These are phyloP conservation scores for Ottelia alismoides DNA, from an alignment of 106 monocot species.

Conservation along the genomic window DNA sequence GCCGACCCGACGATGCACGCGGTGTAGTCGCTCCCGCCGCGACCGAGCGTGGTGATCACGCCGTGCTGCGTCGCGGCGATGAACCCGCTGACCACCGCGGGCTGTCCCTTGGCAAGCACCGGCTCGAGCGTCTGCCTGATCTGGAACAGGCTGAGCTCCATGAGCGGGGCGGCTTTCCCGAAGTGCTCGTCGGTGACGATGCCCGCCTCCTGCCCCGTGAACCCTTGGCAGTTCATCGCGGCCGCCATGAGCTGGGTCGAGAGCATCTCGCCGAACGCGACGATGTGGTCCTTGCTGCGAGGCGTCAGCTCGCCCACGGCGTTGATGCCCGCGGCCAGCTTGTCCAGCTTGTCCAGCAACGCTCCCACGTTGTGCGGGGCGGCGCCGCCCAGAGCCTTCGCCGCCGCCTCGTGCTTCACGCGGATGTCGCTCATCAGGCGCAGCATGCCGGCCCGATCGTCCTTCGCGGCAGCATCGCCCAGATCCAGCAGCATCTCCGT, in stretches of 20 bases:
- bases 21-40: neutral
- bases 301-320: neutral
- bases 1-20: neutral
- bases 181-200: neutral
- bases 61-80: neutral
- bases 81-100: neutral
- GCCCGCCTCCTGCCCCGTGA: too few relatives aligned
- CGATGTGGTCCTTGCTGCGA: neutral
- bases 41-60: neutral
- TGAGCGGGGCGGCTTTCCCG: neutral
- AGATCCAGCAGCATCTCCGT: neutral
- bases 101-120: neutral
- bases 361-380: neutral
- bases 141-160: neutral
- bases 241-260: neutral
- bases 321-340: neutral
- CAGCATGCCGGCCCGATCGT: neutral
- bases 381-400: too few relatives aligned
- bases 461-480: neutral
- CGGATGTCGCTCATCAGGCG: neutral
- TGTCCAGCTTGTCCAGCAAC: neutral
- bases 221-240: neutral
- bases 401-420: neutral
- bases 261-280: neutral
- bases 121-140: neutral